Conservation (phyloP, 495 filamentous ascomycete genomes). For the Xylaria grammica region DNA sequence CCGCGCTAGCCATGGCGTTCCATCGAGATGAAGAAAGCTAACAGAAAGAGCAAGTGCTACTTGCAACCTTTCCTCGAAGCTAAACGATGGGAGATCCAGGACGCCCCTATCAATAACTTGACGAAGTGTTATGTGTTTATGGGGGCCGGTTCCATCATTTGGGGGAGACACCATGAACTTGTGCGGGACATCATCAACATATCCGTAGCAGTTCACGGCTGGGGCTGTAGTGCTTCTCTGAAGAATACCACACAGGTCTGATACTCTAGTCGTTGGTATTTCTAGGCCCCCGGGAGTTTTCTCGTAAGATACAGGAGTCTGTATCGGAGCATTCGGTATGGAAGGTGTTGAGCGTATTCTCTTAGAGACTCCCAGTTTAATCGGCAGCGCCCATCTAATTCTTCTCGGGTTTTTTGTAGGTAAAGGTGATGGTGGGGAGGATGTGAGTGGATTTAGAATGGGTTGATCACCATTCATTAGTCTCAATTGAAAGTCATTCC, state of each 20-base stretch:
- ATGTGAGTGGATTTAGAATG: background rate
- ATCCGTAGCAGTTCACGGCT: background rate
- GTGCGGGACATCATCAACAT: background rate
- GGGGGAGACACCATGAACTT: background rate
- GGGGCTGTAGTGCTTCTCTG: background rate
- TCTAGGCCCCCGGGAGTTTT: background rate
- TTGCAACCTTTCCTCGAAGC: slow-evolving; percentile 10
- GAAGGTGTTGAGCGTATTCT: no score
- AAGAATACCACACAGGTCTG: background rate
- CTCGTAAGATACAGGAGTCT: background rate
- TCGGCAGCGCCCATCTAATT: background rate
- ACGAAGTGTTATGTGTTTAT: background rate
- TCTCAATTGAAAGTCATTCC: background rate
- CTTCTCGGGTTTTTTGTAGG: no score
- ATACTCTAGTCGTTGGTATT: background rate
- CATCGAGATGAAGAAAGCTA: slow-evolving; percentile 22
- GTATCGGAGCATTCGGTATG: no score
- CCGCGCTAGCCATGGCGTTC: slow-evolving; percentile 21
- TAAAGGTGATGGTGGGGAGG: background rate
- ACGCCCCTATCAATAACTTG: background rate
- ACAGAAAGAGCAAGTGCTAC: slow-evolving; percentile 22
- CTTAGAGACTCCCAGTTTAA: background rate
- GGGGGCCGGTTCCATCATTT: background rate
- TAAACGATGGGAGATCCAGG: background rate
- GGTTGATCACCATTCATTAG: background rate